Evolutionary conservation across 306 rosid species (phyloP).

Genomic region (Astragalus membranaceus): DNA sequence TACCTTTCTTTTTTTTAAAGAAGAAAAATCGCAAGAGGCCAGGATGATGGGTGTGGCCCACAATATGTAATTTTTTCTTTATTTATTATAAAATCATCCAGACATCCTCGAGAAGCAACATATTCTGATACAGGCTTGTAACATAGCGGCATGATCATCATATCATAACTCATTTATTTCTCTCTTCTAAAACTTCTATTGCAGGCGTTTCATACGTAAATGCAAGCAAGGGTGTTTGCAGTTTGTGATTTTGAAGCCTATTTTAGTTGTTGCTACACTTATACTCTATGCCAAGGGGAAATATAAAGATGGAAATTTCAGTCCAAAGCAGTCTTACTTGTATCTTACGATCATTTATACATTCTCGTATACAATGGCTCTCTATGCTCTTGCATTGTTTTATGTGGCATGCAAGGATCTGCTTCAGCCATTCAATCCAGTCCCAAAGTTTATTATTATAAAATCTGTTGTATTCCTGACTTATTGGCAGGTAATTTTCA

Average conservation of each 20-base stretch:
- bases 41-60: not conserved
- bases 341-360: slow-evolving; percentile 92
- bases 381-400: slow-evolving; percentile 78
- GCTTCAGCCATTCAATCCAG: slow-evolving; percentile 97
- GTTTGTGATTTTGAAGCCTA: slow-evolving; percentile 95
- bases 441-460: slow-evolving; percentile 86
- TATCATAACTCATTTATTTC: slow-evolving; percentile 12
- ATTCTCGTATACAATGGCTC: slow-evolving; percentile 86
- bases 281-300: slow-evolving; percentile 82
- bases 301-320: slow-evolving; percentile 85
- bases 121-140: not conserved
- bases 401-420: slow-evolving; percentile 95
- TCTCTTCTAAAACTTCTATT: slow-evolving; percentile 23
- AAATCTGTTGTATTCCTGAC: slow-evolving; percentile 97
- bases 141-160: not conserved
- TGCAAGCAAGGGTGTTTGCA: slow-evolving; percentile 99
- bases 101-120: slow-evolving; percentile 12
- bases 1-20: not conserved
- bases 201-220: slow-evolving; percentile 95
- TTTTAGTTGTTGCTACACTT: slow-evolving; percentile 77
- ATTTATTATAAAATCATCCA: not conserved
- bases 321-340: slow-evolving; percentile 78
- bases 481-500: slow-evolving; percentile 83
- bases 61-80: not conserved
- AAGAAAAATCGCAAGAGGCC: not conserved